These are phyloP conservation scores for Tricholoma bakamatsutake DNA, from an alignment of 768 basidiomycete species.

Conservation along the genomic window DNA sequence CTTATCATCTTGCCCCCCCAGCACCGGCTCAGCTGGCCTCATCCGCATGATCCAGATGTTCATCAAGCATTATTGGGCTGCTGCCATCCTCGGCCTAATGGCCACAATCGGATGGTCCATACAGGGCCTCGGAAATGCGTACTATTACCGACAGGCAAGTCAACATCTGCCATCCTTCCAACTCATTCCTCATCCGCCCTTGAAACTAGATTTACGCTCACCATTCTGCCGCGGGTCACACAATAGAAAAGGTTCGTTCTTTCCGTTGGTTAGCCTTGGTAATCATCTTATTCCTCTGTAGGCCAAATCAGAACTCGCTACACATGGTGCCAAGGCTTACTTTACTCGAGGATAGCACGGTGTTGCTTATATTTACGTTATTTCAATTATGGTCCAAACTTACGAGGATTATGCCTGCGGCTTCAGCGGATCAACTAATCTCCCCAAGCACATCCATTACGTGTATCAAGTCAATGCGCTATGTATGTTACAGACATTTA, in stretches of 20 bases:
- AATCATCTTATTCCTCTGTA: conserved; percentile 23
- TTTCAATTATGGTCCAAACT: not conserved
- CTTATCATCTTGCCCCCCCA: conserved; percentile 19
- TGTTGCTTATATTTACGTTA: conserved; percentile 7
- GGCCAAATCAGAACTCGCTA: conserved; percentile 81
- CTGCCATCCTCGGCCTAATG: conserved; percentile 76
- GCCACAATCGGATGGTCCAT: conserved; percentile 84
- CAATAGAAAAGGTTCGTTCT: conserved; percentile 69
- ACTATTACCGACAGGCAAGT: conserved; percentile 72
- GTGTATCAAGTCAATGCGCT: too few species aligned
- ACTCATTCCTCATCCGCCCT: conserved; percentile 6
- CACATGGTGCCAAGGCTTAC: conserved; percentile 83
- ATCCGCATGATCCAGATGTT: conserved; percentile 90
- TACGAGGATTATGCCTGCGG: not conserved
- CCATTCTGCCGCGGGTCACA: conserved; percentile 80
- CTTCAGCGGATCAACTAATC: too few species aligned
- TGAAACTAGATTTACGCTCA: conserved; percentile 63
- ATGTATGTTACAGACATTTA: conserved; percentile 17
- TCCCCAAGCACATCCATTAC: too few species aligned
- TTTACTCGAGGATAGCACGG: conserved; percentile 67
- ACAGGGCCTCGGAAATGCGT: conserved; percentile 78
- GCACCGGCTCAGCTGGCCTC: conserved; percentile 92
- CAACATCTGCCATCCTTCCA: conserved; percentile 2
- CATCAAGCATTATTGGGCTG: conserved; percentile 60
- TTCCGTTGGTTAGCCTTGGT: not conserved